Evolutionary conservation across 805 yeast species (phyloP), one percentile per base, ranked within the genome.

Genomic region (Hagleromyces aurorensis): DNA sequence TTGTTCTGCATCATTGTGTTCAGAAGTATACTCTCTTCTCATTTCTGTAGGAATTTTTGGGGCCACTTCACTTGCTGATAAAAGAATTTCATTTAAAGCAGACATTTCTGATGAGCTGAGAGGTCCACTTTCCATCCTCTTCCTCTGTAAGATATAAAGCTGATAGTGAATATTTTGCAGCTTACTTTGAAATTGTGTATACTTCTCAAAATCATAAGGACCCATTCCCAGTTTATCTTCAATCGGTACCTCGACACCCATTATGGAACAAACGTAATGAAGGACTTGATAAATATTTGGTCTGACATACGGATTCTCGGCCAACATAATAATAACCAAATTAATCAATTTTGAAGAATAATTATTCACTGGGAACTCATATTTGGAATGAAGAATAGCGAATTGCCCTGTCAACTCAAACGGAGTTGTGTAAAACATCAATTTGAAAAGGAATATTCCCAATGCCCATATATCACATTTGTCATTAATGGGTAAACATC

Each of bases 391-490:
- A 32, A 87, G 61, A 23, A 89, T 83, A 4, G 94, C 94, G 45
- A 84, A 67, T 41, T 84, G 94, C 21, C 85, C 84, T 23, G 80
- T 77, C 25, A 60, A 41, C 57, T 89, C 98, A 55, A 91, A 89
- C 2, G 98, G 98, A 1, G 98, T 89, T 1, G 81, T 87, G 57
- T 84, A 89, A 59, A 81, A 89, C 58, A 95, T 79, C 38, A 89
- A 64, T 52, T 89, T 89, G 64, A 83, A 89, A 29, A 91, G 64
- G 39, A 91, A 83, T 18, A 91, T 78, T 7, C 98, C 98, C 27
- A 89, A 61, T 0, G 98, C 98, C 98, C 98, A 89, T 27, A 89
- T 82, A 59, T 89, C 98, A 6, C 89, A 69, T 56, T 85, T 85
- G 47, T 87, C 93, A 56, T 89, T 91, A 22, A 89, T 81, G 2